These are phyloP conservation scores for Pterocarpus santalinus DNA, from an alignment of 306 rosid genomes.

Conservation along the genomic window DNA sequence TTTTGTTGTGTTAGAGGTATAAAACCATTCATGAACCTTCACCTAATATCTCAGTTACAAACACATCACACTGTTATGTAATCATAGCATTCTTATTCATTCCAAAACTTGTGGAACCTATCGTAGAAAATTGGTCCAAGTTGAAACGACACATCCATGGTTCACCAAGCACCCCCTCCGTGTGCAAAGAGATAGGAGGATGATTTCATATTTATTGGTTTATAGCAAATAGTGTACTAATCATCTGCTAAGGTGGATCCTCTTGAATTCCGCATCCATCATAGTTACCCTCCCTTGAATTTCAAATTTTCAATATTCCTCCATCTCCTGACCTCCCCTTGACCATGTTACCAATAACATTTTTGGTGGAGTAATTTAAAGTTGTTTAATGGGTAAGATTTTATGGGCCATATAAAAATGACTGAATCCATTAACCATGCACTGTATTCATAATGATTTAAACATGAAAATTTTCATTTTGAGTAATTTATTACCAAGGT, in stretches of 20 bases:
- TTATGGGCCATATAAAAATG: not conserved
- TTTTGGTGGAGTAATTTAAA: not conserved
- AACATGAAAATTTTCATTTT: conserved; percentile 25
- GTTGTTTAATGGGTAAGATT: not conserved
- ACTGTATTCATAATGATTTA: no score
- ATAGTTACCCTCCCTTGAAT: conserved; percentile 7
- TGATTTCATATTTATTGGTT: not conserved
- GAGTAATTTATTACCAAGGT: not conserved
- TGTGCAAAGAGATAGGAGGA: not conserved
- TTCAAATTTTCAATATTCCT: not conserved
- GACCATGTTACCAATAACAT: not conserved
- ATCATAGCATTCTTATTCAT: not conserved
- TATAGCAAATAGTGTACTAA: conserved; percentile 1
- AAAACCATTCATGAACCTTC: not conserved
- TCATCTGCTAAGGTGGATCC: not conserved
- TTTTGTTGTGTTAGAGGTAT: conserved; percentile 8
- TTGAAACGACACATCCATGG: not conserved
- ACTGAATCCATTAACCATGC: not conserved
- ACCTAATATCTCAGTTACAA: not conserved
- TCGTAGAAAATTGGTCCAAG: not conserved
- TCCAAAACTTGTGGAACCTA: not conserved
- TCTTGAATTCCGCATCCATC: not conserved
- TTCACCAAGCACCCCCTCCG: not conserved
- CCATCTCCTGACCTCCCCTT: not conserved
- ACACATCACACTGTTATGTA: not conserved